Percentiles rank a stretch among this genome's conserved stretches.
These are phyloP conservation scores for Basipetospora chlamydospora DNA, from an alignment of 2,329 filamentous ascomycete species.

Conservation along the genomic window DNA sequence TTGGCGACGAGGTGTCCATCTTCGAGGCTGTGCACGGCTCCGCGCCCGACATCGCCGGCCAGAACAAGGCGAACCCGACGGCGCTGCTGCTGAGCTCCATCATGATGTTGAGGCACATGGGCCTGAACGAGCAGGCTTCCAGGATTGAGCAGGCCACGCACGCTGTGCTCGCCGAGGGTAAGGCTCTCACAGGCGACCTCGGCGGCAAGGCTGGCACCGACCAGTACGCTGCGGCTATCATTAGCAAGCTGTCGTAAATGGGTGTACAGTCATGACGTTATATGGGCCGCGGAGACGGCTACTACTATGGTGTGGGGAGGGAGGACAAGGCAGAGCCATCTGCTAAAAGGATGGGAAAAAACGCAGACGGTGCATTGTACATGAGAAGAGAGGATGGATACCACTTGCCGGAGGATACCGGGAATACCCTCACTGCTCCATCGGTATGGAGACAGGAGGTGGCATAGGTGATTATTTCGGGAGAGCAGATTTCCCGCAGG, in stretches of 20 bases:
- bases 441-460: too few species aligned
- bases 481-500: too few species aligned
- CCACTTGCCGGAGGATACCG: too few species aligned
- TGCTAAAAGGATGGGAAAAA: too few species aligned
- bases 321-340: too few species aligned
- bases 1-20: slow-evolving; percentile 97
- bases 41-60: slow-evolving; percentile 89
- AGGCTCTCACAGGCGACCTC: slow-evolving; percentile 87
- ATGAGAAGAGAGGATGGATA: neutral
- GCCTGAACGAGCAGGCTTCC: slow-evolving; percentile 66
- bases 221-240: slow-evolving; percentile 89
- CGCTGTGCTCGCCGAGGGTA: slow-evolving; percentile 88
- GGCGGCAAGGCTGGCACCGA: slow-evolving; percentile 92
- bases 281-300: too few species aligned
- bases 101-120: slow-evolving; percentile 99
- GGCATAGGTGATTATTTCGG: too few species aligned
- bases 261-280: too few species aligned
- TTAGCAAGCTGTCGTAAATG: slow-evolving; percentile 53
- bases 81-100: slow-evolving; percentile 89
- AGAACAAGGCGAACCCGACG: slow-evolving; percentile 93
- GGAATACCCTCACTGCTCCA: too few species aligned
- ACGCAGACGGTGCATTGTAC: neutral
- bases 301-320: too few species aligned
- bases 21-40: slow-evolving; percentile 99
- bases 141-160: slow-evolving; percentile 93